Evolutionary conservation across 306 rosid genomes (phyloP).

Genomic region (Ormosia semicastrata): DNA sequence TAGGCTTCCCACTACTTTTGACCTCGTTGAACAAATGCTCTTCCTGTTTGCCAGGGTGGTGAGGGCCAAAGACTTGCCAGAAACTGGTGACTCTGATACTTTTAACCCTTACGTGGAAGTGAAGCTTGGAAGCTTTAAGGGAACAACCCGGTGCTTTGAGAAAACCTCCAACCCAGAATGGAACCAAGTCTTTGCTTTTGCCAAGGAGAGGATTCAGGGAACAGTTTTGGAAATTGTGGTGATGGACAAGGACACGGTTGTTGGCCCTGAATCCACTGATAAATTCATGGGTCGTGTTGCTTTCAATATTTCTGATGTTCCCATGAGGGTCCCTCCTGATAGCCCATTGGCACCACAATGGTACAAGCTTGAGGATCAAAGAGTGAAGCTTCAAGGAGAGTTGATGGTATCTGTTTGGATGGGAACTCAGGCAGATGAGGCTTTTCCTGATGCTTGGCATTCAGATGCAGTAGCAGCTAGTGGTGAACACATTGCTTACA

Average conservation of each 20-base stretch:
- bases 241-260: conserved; percentile 2
- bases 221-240: conserved; percentile 26
- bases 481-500: background rate
- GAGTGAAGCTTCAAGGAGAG: conserved; percentile 21
- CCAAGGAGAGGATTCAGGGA: conserved; percentile 30
- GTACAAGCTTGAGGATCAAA: conserved; percentile 24
- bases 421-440: conserved; percentile 48
- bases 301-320: conserved; percentile 25
- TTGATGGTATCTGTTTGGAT: conserved; percentile 46
- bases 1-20: conserved; percentile 21
- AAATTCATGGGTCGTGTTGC: conserved; percentile 16
- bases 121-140: conserved; percentile 33
- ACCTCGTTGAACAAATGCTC: conserved; percentile 42
- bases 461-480: background rate
- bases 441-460: conserved; percentile 29
- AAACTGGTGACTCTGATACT: too few species aligned
- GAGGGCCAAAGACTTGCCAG: conserved; percentile 29
- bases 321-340: conserved; percentile 34
- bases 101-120: conserved; percentile 34
- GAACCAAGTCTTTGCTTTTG: conserved; percentile 23
- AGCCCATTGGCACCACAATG: conserved; percentile 37
- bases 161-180: conserved; percentile 28
- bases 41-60: conserved; percentile 41
- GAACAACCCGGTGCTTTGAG: conserved; percentile 15
- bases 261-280: background rate